Conservation (phyloP, 768 basidiomycete genomes). For the Peribolospora baueri region DNA sequence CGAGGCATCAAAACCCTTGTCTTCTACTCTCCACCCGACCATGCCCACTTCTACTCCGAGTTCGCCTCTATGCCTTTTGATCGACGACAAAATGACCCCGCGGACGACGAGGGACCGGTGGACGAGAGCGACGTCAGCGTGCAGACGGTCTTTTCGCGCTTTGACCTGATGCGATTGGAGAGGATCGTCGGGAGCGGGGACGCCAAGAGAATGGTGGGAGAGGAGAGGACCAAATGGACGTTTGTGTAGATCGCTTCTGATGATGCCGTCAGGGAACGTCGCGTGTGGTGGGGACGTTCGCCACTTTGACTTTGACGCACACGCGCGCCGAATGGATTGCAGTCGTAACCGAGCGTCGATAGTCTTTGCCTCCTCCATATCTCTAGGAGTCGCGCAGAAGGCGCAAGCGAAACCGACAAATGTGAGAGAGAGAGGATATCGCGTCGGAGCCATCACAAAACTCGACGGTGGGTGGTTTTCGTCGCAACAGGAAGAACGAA, state of each 20-base stretch:
- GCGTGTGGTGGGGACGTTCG: too few relatives aligned
- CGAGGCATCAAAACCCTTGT: conserved; percentile 76
- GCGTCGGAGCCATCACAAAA: too few relatives aligned
- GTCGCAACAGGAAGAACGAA: too few relatives aligned
- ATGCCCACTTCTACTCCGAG: conserved; percentile 79
- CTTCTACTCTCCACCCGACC: conserved; percentile 78
- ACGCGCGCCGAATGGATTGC: too few relatives aligned
- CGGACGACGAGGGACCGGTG: conserved; percentile 39
- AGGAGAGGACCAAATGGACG: conserved; percentile 20
- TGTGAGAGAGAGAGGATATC: too few relatives aligned
- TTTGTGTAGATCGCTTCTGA: conserved; percentile 14
- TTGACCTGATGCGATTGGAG: conserved; percentile 69
- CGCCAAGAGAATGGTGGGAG: conserved; percentile 21
- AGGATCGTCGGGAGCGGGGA: conserved; percentile 41
- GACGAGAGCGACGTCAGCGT: conserved; percentile 65
- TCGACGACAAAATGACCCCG: conserved; percentile 8
- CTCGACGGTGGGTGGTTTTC: too few relatives aligned
- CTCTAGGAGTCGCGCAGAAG: too few relatives aligned
- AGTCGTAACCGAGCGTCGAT: too few relatives aligned
- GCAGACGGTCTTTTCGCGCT: conserved; percentile 59
- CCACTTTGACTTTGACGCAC: too few relatives aligned
- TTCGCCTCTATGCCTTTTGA: conserved; percentile 65
- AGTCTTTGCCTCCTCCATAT: too few relatives aligned
- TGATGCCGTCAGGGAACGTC: too few relatives aligned
- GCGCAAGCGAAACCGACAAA: too few relatives aligned